Base-by-base conservation (phyloP, 164 flowering plant genomes). In the Vitis riparia region DNA sequence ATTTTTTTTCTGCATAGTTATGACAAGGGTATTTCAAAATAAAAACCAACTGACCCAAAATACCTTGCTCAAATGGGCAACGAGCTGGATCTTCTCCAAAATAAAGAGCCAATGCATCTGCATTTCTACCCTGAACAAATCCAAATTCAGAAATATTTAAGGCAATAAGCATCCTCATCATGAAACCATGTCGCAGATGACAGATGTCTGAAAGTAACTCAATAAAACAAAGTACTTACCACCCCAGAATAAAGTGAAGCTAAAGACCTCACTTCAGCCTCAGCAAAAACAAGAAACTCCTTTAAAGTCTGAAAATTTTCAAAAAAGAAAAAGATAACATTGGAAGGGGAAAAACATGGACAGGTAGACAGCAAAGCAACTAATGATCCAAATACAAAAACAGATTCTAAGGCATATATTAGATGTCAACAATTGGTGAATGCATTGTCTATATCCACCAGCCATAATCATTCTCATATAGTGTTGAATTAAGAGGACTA, bases 41-140 rank as follows among this genome's bases (percentile, higher is more conserved):
- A 47, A 19, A 60, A 62, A 44, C 32, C 47, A 51, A 62, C 48
- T 60, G 52, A 64, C 27, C n/a, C 11, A 55, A 23, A 56, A 29
- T 82, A 94, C 99, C 99, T 93, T 93, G 98, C 77, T 95, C 99
- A 83, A 89, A 95, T 63, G 93, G 87, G 81, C 96, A 91, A 17
- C 91, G 90, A 44, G 91, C 84, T 27, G 98, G 98, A 82, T 95
- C 99, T 81, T 95, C 99, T 30, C 99, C 98, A 83, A 95, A 95
- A 78, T 95, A 95, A 68, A 81, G 79, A 71, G 91, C 89, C 77
- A 91, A 71, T 49, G 93, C 91, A 82, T 95, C 99, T 48, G 93
- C 98, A 80, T 83, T 93, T 82, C 93, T 80, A 70, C 99, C 99
- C 99, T 95, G 83, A 32, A 76, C 62, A 68, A 19, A 62, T 63